Percentiles rank a stretch among this genome's conserved stretches.
These are phyloP conservation scores for Quercus agrifolia DNA, from an alignment of 306 rosid species.

Conservation along the genomic window DNA sequence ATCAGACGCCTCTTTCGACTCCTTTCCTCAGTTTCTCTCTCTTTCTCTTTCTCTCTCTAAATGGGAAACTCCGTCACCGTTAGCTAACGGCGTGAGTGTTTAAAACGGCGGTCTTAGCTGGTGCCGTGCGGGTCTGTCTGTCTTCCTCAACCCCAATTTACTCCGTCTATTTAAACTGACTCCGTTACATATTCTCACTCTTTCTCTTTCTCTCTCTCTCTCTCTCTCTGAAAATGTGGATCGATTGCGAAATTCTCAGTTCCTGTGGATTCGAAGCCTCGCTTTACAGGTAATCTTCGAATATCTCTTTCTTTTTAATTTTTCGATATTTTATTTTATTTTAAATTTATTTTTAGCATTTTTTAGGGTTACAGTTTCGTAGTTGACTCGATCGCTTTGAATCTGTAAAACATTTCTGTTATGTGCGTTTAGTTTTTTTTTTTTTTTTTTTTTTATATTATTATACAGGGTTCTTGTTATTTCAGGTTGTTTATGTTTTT, in stretches of 20 bases:
- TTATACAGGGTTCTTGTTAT: neutral
- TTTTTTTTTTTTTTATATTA: neutral
- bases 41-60: neutral
- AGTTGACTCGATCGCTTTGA: neutral
- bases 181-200: neutral
- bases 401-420: neutral
- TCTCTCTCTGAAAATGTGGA: constrained; percentile 15
- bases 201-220: neutral
- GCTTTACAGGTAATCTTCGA: constrained; percentile 15
- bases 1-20: no score
- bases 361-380: neutral
- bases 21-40: neutral
- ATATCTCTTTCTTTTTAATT: neutral
- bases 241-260: constrained; percentile 10
- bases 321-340: neutral
- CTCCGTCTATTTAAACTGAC: constrained; percentile 29
- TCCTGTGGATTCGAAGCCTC: constrained; percentile 9
- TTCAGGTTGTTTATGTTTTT: neutral
- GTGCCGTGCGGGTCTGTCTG: neutral
- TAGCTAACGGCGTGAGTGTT: neutral
- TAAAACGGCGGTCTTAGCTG: neutral
- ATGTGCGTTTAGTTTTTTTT: neutral
- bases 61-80: neutral
- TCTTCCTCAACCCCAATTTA: neutral
- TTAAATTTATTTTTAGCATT: neutral